Evolutionary conservation across 2,329 filamentous ascomycete genomes (phyloP), one percentile per base, ranked within the genome.

Genomic region (Rhynchosporium agropyri): DNA sequence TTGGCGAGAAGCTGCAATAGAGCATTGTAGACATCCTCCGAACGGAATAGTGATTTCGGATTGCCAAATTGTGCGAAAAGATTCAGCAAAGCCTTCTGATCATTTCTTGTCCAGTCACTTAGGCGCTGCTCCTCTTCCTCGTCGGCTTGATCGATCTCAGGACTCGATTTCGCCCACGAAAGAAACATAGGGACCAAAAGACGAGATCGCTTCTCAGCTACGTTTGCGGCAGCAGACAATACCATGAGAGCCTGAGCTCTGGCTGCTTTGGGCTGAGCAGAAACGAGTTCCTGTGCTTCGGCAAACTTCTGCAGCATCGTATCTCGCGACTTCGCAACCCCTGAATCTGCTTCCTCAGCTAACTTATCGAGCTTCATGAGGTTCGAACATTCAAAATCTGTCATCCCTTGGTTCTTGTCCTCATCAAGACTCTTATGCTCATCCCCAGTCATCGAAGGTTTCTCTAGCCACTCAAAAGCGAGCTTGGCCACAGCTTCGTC

Each of bases 1-100:
- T 97, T 97, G 49, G 88, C 85, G 68, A 97, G 80, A 28, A 97
- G 81, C 38, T 83, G 81, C 20, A 97, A 79, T 29, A 98, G 80
- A 15, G 91, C 87, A 7, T 84, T 78, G 70, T 93, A 90, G 0
- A 97, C 93, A 61, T 91, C 87, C 9, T 86, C 80, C 38, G 89
- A 84, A 71, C 87, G 89, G 76, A 87, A 98, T 3, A 99, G 79
- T 0, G 92, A 92, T 70, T 83, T 90, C 0, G 95, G 92, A 72
- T 99, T 99, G 55, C 83, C 79, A 73, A 98, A 98, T 66, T 92
- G 87, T 0, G 90, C 84, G 72, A 99, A 92, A 5, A 99, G 81
- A 1, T 83, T 83, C 40, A 99, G 81, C 72, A 97, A 86, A 1
- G 88, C 84, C 74, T 97, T 94, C 67, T 94, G 89, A 73, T 99